Conservation (phyloP, 2,329 filamentous ascomycete species). For the Aspergillus ruber region DNA sequence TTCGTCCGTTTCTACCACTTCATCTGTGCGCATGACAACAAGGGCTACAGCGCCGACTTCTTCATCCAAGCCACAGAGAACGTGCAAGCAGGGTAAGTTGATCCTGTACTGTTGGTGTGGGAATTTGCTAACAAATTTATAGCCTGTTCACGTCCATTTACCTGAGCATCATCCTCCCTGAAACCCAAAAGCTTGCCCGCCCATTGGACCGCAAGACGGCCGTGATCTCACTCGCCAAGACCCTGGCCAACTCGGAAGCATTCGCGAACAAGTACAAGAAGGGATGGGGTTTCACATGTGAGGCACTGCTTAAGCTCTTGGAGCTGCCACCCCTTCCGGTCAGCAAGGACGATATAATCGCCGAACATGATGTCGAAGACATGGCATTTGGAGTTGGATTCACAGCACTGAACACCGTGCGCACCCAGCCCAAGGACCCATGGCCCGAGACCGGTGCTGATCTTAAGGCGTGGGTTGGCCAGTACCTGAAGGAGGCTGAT, state of each 20-base stretch:
- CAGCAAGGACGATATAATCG: constrained; percentile 66
- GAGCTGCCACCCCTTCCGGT: constrained; percentile 76
- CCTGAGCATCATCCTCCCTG: constrained; percentile 75
- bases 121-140: constrained; percentile 3
- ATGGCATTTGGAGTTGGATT: constrained; percentile 92
- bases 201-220: constrained; percentile 90
- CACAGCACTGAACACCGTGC: constrained; percentile 87
- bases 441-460: constrained; percentile 80
- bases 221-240: constrained; percentile 89
- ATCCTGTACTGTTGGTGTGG: background rate
- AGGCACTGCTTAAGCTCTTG: constrained; percentile 79
- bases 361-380: constrained; percentile 89
- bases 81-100: constrained; percentile 60
- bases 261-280: constrained; percentile 79
- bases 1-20: constrained; percentile 96
- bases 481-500: constrained; percentile 73
- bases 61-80: constrained; percentile 80
- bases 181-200: constrained; percentile 79
- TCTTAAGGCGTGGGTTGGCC: constrained; percentile 72
- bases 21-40: constrained; percentile 69
- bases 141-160: constrained; percentile 79
- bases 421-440: constrained; percentile 65
- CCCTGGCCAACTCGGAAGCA: constrained; percentile 73
- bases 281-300: constrained; percentile 86
- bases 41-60: constrained; percentile 85